Conservation (phyloP, 208 protist genomes). For the Trypanosoma platydactyli region DNA sequence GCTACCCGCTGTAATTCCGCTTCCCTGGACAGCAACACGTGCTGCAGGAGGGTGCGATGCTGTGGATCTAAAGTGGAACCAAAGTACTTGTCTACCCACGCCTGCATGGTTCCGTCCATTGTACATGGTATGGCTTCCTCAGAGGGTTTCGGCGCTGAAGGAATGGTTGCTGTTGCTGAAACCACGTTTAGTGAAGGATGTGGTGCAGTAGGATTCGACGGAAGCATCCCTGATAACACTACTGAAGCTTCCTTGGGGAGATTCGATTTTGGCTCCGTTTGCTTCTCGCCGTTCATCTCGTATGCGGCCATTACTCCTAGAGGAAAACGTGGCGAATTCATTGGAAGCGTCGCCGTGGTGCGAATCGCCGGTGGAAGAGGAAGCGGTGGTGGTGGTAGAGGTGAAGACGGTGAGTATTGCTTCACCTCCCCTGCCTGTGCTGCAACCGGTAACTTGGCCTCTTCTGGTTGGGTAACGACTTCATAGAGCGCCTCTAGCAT, state of each 20-base stretch:
- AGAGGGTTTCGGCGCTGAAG: conserved; percentile 12
- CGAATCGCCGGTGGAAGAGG: background rate
- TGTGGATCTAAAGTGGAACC: conserved; percentile 27
- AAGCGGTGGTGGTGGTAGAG: conserved; percentile 1
- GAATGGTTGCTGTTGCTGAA: conserved; percentile 16
- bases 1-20: conserved; percentile 27
- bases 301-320: conserved; percentile 22
- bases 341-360: background rate
- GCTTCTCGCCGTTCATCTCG: background rate
- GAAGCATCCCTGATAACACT: too few relatives aligned
- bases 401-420: conserved; percentile 7
- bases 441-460: background rate
- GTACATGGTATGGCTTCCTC: background rate
- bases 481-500: conserved; percentile 31
- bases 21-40: conserved; percentile 32
- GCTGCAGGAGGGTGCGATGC: conserved; percentile 28
- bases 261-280: background rate
- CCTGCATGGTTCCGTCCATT: conserved; percentile 16
- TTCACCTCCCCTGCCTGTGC: conserved; percentile 5
- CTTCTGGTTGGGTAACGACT: background rate
- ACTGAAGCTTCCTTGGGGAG: background rate
- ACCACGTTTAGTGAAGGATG: conserved; percentile 8
- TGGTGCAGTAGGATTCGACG: background rate
- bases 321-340: conserved; percentile 12
- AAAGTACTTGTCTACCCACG: conserved; percentile 30